A percentile compares a stretch with the other conserved stretches of the same genome.
Conservation (phyloP, 2,329 filamentous ascomycete species). For the Aspergillus fructus region DNA sequence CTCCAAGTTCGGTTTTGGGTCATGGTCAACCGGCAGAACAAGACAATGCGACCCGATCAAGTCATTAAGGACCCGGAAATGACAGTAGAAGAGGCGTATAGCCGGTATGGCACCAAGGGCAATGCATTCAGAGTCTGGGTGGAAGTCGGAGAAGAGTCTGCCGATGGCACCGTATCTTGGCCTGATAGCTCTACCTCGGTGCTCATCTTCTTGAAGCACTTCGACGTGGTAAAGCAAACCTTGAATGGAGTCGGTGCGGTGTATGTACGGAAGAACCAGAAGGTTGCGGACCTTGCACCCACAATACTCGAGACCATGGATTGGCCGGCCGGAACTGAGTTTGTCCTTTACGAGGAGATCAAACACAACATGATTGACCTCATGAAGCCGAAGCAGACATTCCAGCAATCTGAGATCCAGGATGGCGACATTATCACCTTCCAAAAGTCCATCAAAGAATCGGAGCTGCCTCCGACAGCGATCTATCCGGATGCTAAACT, state of each 20-base stretch:
- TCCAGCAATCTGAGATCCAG: constrained; percentile 90
- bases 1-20: constrained; percentile 81
- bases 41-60: constrained; percentile 87
- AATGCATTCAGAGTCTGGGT: constrained; percentile 78
- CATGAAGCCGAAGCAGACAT: constrained; percentile 85
- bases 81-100: constrained; percentile 72
- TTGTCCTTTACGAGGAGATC: constrained; percentile 90
- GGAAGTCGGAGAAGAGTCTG: constrained; percentile 69
- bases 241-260: constrained; percentile 77
- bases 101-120: constrained; percentile 67
- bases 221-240: constrained; percentile 74
- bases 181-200: constrained; percentile 59
- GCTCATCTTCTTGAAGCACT: constrained; percentile 89
- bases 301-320: constrained; percentile 78
- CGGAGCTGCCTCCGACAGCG: constrained; percentile 42
- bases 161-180: constrained; percentile 72
- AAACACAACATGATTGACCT: constrained; percentile 96
- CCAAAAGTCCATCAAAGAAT: constrained; percentile 61
- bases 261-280: constrained; percentile 84
- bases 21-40: constrained; percentile 98
- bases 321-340: constrained; percentile 74
- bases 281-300: constrained; percentile 78
- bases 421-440: constrained; percentile 97
- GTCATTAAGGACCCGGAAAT: constrained; percentile 75
- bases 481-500: constrained; percentile 68